Evolutionary conservation across 176 grass and related monocot genomes (phyloP).

Genomic region (Saccharum spontaneum): DNA sequence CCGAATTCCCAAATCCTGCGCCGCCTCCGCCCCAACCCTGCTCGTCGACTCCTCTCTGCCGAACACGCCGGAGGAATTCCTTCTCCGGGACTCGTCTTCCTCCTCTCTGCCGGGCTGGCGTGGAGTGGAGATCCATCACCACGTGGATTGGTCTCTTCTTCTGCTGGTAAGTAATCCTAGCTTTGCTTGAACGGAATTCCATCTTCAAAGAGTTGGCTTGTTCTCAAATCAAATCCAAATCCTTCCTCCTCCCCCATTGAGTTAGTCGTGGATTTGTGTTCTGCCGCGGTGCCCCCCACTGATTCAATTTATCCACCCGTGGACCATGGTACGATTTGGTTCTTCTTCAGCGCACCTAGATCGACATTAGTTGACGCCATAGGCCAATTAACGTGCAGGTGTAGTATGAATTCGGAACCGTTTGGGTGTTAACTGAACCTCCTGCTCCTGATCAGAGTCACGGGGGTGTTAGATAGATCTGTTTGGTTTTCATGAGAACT

Average conservation of each 20-base stretch:
- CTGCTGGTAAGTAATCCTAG: constrained; percentile 24
- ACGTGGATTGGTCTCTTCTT: neutral
- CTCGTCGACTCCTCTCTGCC: neutral
- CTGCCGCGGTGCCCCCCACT: neutral
- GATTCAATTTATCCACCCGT: neutral
- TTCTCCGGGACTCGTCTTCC: neutral
- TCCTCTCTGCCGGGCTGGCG: neutral
- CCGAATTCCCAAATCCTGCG: constrained; percentile 31
- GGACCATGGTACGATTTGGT: neutral
- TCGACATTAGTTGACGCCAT: neutral
- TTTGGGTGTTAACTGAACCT: neutral
- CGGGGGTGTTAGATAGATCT: constrained; percentile 25
- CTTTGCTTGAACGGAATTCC: neutral
- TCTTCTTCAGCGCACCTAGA: neutral
- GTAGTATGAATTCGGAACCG: neutral
- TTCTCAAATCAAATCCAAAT: constrained; percentile 9
- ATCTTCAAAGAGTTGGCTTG: neutral
- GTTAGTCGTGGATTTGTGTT: neutral
- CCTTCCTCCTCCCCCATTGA: neutral
- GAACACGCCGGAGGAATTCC: neutral
- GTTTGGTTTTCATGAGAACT: neutral
- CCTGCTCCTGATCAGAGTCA: neutral
- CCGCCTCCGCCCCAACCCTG: neutral
- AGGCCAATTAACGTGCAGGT: neutral
- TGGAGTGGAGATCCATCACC: constrained; percentile 29